A percentile compares a stretch with the other conserved stretches of the same genome.
Evolutionary conservation across 768 basidiomycete genomes (phyloP).

Genomic region (Pisolithus microcarpus): DNA sequence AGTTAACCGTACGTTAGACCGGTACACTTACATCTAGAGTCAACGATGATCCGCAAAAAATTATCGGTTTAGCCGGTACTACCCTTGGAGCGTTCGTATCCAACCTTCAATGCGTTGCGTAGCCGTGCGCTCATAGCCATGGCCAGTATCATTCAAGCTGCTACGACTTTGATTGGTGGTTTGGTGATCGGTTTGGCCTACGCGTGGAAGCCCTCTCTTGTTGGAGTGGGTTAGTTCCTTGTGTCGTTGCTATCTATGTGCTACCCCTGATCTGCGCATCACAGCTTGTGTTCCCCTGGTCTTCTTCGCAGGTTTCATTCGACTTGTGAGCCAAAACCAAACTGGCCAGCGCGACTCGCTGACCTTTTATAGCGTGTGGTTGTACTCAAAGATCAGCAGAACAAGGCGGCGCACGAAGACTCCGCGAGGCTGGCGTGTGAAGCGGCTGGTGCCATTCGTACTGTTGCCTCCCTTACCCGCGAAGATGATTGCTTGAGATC

Average conservation of each 20-base stretch:
- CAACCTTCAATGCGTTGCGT: background rate
- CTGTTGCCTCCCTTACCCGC: constrained; percentile 81
- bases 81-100: constrained; percentile 64
- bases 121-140: background rate
- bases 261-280: background rate
- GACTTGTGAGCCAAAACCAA: constrained; percentile 44
- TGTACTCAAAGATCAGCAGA: constrained; percentile 77
- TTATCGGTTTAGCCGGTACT: constrained; percentile 79
- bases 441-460: constrained; percentile 83
- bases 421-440: constrained; percentile 90
- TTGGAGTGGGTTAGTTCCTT: constrained; percentile 59
- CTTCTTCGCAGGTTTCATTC: constrained; percentile 73
- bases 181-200: constrained; percentile 70
- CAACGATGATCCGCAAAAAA: constrained; percentile 84
- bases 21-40: constrained; percentile 75
- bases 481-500: constrained; percentile 69
- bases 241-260: no score
- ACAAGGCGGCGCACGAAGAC: constrained; percentile 70
- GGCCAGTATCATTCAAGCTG: constrained; percentile 68
- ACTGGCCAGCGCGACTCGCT: constrained; percentile 1
- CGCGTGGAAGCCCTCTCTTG: constrained; percentile 72
- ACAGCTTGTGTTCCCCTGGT: constrained; percentile 63
- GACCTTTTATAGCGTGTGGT: constrained; percentile 55
- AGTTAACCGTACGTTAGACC: constrained; percentile 35
- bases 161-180: constrained; percentile 62